phyloP scores from a whole-genome alignment of 495 filamentous ascomycete species.

The Talaromyces trachyspermus region DNA sequence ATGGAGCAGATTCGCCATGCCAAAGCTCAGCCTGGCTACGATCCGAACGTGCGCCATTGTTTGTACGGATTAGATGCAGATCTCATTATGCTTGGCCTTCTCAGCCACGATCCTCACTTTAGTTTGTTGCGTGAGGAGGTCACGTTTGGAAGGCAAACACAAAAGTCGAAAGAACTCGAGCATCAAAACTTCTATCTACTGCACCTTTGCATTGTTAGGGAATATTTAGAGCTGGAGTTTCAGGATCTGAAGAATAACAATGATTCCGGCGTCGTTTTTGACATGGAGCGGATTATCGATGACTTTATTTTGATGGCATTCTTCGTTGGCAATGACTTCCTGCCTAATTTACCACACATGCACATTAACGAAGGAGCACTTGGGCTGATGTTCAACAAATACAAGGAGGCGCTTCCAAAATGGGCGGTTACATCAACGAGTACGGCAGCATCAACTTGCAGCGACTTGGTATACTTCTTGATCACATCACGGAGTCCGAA shows the following conservation, averaged over 20 bases:
- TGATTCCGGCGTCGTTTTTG: conserved; percentile 68
- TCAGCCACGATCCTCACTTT: conserved; percentile 98
- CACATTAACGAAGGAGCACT: conserved; percentile 98
- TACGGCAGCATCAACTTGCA: conserved; percentile 81
- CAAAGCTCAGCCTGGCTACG: conserved; percentile 88
- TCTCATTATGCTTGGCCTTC: conserved; percentile 93
- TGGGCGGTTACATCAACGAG: conserved; percentile 95
- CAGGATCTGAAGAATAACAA: conserved; percentile 82
- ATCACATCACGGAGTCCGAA: conserved; percentile 78
- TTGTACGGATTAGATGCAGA: conserved; percentile 97
- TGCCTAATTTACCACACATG: conserved; percentile 90
- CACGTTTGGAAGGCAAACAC: conserved; percentile 81
- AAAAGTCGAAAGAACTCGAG: conserved; percentile 86
- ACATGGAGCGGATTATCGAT: conserved; percentile 95
- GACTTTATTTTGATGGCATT: conserved; percentile 99
- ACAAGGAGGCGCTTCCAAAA: conserved; percentile 85
- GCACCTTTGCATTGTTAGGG: conserved; percentile 94
- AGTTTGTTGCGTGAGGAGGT: conserved; percentile 96
- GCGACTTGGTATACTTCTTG: conserved; percentile 68
- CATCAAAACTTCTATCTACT: conserved; percentile 98
- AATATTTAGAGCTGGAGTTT: conserved; percentile 95
- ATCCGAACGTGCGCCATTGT: conserved; percentile 94
- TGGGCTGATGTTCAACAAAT: conserved; percentile 93
- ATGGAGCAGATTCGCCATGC: conserved; percentile 99
- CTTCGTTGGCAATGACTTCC: conserved; percentile 98